Base-by-base conservation (phyloP, 495 filamentous ascomycete genomes). In the Lophiostoma macrostomum region DNA sequence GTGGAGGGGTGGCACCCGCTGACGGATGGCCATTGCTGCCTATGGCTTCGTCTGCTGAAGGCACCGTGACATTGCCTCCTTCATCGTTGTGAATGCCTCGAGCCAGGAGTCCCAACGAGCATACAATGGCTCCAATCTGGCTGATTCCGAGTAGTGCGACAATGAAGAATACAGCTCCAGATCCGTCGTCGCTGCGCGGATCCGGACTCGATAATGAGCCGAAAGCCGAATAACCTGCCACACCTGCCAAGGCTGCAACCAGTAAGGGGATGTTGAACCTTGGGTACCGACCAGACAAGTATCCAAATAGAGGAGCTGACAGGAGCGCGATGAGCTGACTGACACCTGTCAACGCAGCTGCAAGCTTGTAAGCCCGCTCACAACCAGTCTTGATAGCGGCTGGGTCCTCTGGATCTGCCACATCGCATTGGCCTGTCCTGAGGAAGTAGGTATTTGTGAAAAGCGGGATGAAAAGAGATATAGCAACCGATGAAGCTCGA, bases 41-140 rank as follows among this genome's bases (percentile, higher is more conserved):
- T 18, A 31, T 0, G 16, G 25, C 10, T 2, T 40, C 24, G 6
- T 42, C 43, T 4, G 11, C 32, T 4, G 0, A 18, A 29, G 1
- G 11, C 6, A 25, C 60, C 11, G 53, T 39, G 18, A 79, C 75
- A 7, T 71, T 76, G 25, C 81, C 75, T 28, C 61, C 37, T 40
- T 60, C 58, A 20, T 53, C 60, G 27, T 62, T 60, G 37, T 95
- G 72, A 29, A 96, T 83, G 2, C 87, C 90, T 5, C 83, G 80
- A 19, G 85, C 88, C 5, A 98, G 74, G 0, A 95, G 82, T 0
- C 87, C 90, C 13, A 98, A 74, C 51, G 87, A 91, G 68, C 90
- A 94, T 0, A 98, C 93, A 52, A 98, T 96, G 10, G 89, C 82
- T 5, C 91, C 94, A 49, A 98, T 97, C 69, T 98, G 94, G 56